Evolutionary conservation across 2,329 filamentous ascomycete genomes (phyloP), one percentile per base, ranked within the genome.

Genomic region (Byssothecium circinans): DNA sequence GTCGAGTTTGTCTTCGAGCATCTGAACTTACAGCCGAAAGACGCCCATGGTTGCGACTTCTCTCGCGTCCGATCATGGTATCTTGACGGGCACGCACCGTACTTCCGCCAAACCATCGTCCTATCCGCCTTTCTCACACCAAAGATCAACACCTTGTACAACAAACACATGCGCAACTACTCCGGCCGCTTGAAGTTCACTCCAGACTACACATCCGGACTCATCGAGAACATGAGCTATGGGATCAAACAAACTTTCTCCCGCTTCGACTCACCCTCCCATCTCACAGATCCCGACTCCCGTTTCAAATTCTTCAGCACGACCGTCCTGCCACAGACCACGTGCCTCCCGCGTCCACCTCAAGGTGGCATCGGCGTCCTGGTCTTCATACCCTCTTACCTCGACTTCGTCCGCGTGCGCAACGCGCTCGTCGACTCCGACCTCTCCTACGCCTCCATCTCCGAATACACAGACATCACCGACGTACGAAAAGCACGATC

Each of bases 21-120:
- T 68, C 81, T 99, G 53, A 99, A 99, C 69, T 79, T 88, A 18
- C 89, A 95, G 62, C 92, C 94, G 30, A 89, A 87, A 64, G 89
- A 95, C 60, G 83, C 89, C 1, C 91, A 96, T 70, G 91, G 88
- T 56, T 95, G 90, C 63, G 94, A 99, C 75, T 96, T 97, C 68
- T 89, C 87, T 57, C 88, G 94, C 15, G 89, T 97, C 5, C 82
- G 91, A 41, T 84, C 79, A 54, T 97, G 90, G 90, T 97, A 96
- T 67, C 81, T 97, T n/a, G 91, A 97, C 61, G 86, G 86, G 60
- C 85, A 91, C 60, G 87, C 91, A 18, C 83, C 82, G 52, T 79
- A 87, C 67, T 83, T 94, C 65, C 87, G 94, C 14, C 94, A 99
- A 68, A 96, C 89, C 0, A 80, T 97, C 54, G 74, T 96, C 14